Evolutionary conservation across 495 filamentous ascomycete species (phyloP).

Genomic region (Aspergillus bertholletiae): DNA sequence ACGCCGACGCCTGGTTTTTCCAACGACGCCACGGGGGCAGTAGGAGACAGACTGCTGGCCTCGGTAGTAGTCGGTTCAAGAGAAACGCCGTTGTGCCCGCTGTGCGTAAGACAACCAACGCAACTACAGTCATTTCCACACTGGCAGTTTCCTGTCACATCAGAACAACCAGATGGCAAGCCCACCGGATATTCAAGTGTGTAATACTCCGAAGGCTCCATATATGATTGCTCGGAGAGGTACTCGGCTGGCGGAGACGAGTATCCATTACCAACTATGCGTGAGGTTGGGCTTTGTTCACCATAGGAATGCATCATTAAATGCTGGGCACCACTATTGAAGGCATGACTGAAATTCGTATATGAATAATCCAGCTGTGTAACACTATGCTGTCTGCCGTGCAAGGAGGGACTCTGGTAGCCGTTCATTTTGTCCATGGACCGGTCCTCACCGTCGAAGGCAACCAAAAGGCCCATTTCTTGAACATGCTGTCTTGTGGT

Average conservation of each 20-base stretch:
- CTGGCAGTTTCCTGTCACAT: slow-evolving; percentile 44
- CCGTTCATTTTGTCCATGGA: slow-evolving; percentile 15
- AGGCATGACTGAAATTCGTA: slow-evolving; percentile 3
- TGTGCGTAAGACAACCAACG: slow-evolving; percentile 49
- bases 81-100: slow-evolving; percentile 40
- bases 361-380: slow-evolving; percentile 7
- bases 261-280: slow-evolving; percentile 22
- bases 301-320: slow-evolving; percentile 18
- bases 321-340: slow-evolving; percentile 13
- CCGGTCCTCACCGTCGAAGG: slow-evolving; percentile 30
- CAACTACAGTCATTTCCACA: slow-evolving; percentile 50
- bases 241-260: slow-evolving; percentile 27
- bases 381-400: neutral
- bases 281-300: slow-evolving; percentile 10
- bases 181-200: slow-evolving; percentile 45
- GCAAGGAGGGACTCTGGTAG: slow-evolving; percentile 9
- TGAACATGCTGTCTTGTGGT: slow-evolving; percentile 64
- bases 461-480: slow-evolving; percentile 44
- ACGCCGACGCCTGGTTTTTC: neutral
- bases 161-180: slow-evolving; percentile 36
- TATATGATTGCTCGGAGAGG: slow-evolving; percentile 28
- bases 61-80: slow-evolving; percentile 8
- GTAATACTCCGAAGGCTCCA: slow-evolving; percentile 43
- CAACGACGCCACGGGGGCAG: neutral
- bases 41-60: neutral